Evolutionary conservation across 345 rosid species (phyloP).

Genomic region (Populus nigra): DNA sequence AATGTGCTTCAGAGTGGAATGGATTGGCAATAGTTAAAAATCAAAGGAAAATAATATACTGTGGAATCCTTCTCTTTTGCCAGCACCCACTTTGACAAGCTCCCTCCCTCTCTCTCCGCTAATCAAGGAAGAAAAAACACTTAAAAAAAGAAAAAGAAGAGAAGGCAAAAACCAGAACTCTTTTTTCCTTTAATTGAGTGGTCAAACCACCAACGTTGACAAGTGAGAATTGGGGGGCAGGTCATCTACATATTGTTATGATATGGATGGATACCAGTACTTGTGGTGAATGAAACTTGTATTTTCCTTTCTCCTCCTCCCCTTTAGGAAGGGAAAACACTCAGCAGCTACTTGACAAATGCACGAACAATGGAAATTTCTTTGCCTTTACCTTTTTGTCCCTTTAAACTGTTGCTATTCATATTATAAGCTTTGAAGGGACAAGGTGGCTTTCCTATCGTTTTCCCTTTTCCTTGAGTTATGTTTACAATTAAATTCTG

Average conservation of each 20-base stretch:
- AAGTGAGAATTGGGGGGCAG: too few species aligned
- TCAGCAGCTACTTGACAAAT: not conserved
- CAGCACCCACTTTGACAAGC: not conserved
- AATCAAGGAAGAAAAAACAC: slow-evolving; percentile 9
- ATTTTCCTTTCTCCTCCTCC: not conserved
- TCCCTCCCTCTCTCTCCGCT: not conserved
- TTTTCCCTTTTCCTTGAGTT: not conserved
- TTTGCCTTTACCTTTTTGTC: not conserved
- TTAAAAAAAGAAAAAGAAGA: not conserved
- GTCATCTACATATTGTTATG: too few species aligned
- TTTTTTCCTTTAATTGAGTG: not conserved
- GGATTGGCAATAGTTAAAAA: not conserved
- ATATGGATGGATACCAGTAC: not conserved
- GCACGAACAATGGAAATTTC: slow-evolving; percentile 3
- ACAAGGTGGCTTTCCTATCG: not conserved
- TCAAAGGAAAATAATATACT: not conserved
- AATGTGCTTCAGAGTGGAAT: not conserved
- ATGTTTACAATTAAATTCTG: not conserved
- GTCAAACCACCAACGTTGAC: slow-evolving; percentile 4
- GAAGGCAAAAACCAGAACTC: not conserved
- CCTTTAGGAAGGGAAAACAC: too few species aligned
- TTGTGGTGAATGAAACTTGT: not conserved
- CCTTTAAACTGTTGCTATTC: not conserved
- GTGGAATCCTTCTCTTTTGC: not conserved
- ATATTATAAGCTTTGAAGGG: not conserved